phyloP scores from a whole-genome alignment of 1,139 yeast genomes.

The Saccharomyces hybrid region DNA sequence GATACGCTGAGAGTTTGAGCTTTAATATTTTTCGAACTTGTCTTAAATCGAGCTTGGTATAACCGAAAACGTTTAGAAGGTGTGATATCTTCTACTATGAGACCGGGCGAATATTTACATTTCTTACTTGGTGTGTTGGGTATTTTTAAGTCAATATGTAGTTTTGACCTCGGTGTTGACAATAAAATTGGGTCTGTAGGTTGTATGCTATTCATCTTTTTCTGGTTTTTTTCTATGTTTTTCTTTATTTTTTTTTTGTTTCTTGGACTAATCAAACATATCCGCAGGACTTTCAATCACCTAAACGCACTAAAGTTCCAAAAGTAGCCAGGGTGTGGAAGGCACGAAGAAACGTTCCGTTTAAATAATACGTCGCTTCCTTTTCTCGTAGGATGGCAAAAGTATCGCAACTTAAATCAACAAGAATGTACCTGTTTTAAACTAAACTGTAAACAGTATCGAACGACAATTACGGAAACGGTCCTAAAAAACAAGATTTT shows the following conservation, averaged over 20 bases:
- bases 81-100: conserved; percentile 2
- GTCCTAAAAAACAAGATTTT: neutral
- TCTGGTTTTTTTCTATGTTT: neutral
- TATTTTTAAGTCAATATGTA: neutral
- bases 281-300: neutral
- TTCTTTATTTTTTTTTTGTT: neutral
- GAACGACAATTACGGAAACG: neutral
- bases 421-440: neutral
- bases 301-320: neutral
- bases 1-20: conserved; percentile 1
- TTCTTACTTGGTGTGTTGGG: conserved; percentile 17
- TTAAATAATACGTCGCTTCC: neutral
- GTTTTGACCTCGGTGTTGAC: conserved; percentile 11
- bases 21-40: conserved; percentile 4
- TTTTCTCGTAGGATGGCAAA: neutral
- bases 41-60: conserved; percentile 1
- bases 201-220: neutral
- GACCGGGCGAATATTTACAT: neutral
- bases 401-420: neutral
- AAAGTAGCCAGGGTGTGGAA: neutral
- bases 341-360: neutral
- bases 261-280: neutral
- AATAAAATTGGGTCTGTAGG: neutral
- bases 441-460: neutral
- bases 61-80: conserved; percentile 10